Percentiles rank a stretch among this genome's conserved stretches.
Conservation (phyloP, 768 basidiomycete genomes). For the Leucocoprinus leucothites region DNA sequence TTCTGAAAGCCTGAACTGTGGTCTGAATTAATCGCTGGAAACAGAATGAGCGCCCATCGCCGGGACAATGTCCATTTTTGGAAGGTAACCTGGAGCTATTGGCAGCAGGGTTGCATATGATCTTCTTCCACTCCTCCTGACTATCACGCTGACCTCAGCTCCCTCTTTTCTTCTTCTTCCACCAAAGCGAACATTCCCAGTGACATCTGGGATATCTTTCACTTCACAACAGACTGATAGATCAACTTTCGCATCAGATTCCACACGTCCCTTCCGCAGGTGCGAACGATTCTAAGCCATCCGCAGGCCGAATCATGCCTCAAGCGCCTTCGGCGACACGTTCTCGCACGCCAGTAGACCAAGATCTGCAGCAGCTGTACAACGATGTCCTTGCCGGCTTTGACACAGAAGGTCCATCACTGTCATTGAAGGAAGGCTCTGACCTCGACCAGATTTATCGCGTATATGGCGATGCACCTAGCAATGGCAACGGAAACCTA, state of each 20-base stretch:
- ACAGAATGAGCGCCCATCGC: neutral
- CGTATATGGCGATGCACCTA: constrained; percentile 26
- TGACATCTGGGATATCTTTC: neutral
- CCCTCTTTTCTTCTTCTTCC: neutral
- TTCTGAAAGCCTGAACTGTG: too few species aligned
- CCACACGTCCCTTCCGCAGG: neutral
- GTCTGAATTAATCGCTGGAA: too few species aligned
- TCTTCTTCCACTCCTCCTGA: constrained; percentile 2
- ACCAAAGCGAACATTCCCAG: neutral
- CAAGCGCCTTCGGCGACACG: constrained; percentile 7
- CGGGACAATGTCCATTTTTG: neutral
- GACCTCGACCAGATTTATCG: constrained; percentile 37
- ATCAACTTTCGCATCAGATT: neutral
- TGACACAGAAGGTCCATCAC: constrained; percentile 35
- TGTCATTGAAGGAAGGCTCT: constrained; percentile 23
- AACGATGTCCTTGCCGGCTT: constrained; percentile 74
- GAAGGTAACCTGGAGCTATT: too few species aligned
- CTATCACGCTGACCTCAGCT: constrained; percentile 3
- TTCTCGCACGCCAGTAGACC: constrained; percentile 48
- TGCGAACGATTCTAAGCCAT: neutral
- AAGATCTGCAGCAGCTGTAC: constrained; percentile 71
- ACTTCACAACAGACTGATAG: neutral
- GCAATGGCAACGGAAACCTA: constrained; percentile 15
- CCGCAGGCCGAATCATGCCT: constrained; percentile 8
- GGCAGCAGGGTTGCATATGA: constrained; percentile 8